phyloP scores from a whole-genome alignment of 768 basidiomycete genomes.

The Rhodotorula babjevae region DNA sequence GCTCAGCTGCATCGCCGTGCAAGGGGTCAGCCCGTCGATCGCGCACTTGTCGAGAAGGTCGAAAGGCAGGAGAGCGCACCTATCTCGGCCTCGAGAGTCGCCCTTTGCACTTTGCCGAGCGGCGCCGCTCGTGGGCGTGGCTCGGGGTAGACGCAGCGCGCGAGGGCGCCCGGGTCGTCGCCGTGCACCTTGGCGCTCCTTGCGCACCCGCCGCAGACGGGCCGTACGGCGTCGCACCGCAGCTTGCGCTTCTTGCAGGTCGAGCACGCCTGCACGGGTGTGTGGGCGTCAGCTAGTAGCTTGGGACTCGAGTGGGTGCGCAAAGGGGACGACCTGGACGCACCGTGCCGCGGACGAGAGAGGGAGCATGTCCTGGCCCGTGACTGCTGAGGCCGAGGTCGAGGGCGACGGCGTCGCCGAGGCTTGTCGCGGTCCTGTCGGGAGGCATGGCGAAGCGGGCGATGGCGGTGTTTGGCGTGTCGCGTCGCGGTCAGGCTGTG shows the following conservation, averaged over 20 bases:
- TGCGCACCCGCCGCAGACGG: slow-evolving; percentile 2
- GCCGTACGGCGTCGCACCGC: slow-evolving; percentile 24
- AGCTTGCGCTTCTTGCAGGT: slow-evolving; percentile 18
- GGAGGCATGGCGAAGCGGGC: too few species aligned
- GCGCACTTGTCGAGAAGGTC: not conserved
- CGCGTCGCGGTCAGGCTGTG: too few species aligned
- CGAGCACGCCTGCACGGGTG: not conserved
- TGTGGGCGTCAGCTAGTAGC: too few species aligned
- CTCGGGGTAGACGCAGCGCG: not conserved
- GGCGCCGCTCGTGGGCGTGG: slow-evolving; percentile 14
- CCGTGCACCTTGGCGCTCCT: slow-evolving; percentile 18
- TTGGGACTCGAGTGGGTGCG: too few species aligned
- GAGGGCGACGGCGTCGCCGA: too few species aligned
- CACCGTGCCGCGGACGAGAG: too few species aligned
- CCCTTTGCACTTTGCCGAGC: not conserved
- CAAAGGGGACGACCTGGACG: too few species aligned
- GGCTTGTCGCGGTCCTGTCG: too few species aligned
- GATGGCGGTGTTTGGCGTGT: too few species aligned
- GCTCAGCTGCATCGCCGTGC: not conserved
- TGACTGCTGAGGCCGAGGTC: too few species aligned
- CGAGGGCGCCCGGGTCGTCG: not conserved
- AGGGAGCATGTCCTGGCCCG: too few species aligned
- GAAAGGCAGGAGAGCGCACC: not conserved
- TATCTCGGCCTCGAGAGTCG: slow-evolving; percentile 21
- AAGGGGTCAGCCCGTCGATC: too few species aligned